Evolutionary conservation across 1,284 basidiomycete species (phyloP), one percentile per base, ranked within the genome.

Genomic region (Mixia osmundae): DNA sequence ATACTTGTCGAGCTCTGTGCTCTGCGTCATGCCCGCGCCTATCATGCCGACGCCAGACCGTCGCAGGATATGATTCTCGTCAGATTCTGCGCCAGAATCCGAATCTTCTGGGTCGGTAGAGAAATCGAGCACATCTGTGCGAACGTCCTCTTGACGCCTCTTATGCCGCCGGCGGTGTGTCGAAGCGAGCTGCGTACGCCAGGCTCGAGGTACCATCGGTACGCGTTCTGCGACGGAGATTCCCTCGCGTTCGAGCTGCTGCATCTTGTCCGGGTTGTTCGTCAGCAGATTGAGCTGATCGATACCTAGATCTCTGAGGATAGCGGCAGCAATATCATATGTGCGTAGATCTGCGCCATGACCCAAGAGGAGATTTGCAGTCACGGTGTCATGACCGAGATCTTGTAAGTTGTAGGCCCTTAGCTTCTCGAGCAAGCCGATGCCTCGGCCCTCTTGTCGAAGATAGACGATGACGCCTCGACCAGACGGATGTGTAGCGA

Each of bases 341-440:
- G 73, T 76, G 24, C 91, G 67, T 56, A 91, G 79, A 57, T 99
- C 91, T 4, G 91, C 87, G 39, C 72, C 66, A 56, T 94, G 80
- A 2, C 91, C 91, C 18, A 99, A 71, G 64, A 95, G 67, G 29
- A 97, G 62, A 57, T 99, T 99, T 29, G 91, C 91, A 6, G 78
- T 75, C 47, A 99, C 91, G 3, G 91, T 99, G 59, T 97, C 91
- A 53, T 95, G 82, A 0, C 91, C 91, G 38, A 99, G 64, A 54
- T 99, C 91, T 56, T 97, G 91, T 21, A 97, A 64, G 53, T 99
- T 99, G 63, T 99, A 99, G 9, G 91, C 91, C 34, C 80, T 71
- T 41, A 99, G 78, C 57, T 99, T 99, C 42, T 85, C 85, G 25
- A 95, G 60, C 4, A 99, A 62, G 0, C 91, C 91, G 46, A 99